Evolutionary conservation across 257 asterid genomes (phyloP), one percentile per base, ranked within the genome.

Genomic region (Fraxinus excelsior): DNA sequence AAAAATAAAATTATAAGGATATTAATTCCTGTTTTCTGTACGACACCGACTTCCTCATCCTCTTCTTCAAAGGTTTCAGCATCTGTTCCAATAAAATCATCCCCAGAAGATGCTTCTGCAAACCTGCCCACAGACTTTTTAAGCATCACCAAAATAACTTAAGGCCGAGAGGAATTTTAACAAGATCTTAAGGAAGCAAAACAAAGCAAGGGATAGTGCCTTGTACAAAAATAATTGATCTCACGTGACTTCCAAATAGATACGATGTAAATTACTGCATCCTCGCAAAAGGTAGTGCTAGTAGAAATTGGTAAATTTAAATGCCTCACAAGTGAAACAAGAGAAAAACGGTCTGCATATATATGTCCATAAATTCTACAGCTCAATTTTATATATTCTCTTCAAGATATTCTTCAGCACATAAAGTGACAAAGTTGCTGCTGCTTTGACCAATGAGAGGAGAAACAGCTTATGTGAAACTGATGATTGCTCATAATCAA

Each of bases 101-200:
- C 96, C 72, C 84, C 96, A 65, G 96, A 85, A 72, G 94, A 88
- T 49, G 73, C 79, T 81, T 90, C 98, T 71, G 87, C 86, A 86
- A 90, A 93, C 80, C 98, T 91, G 89, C 80, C 71, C 56, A 77
- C 7, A 76, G 51, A 81, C 51, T 72, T 8, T 37, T 16, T 37
- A 58, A n/a, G 69, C 72, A 80, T 82, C 72, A 58, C 64, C 56
- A 58, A 71, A 49, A 67, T 58, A 76, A 37, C 32, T 51, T 31
- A 19, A 72, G 70, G 81, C 51, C n/a, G 38, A 2, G 35, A 72
- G 66, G 80, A 78, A 72, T 51, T 51, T 19, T 51, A 5, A 51
- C 9, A 5, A 13, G 60, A 49, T 49, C 60, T 49, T 49, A 49
- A 16, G 60, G 51, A 67, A 70, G 75, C 76, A 71, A 28, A 51